Conservation (phyloP, 176 grass and related monocot species). For the Zea luxurians region DNA sequence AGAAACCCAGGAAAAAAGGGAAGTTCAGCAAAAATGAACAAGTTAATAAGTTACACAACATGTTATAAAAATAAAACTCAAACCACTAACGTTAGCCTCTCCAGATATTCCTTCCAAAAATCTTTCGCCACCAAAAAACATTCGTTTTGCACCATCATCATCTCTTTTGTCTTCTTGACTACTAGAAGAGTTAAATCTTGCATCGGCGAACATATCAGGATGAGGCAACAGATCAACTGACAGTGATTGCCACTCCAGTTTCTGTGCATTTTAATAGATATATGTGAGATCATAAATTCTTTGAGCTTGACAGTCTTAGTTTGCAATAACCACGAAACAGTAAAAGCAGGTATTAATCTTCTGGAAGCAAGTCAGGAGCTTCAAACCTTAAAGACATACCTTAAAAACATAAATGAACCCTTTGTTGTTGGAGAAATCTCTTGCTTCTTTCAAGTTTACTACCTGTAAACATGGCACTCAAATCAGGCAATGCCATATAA, state of each 20-base stretch:
- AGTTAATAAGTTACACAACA: constrained; percentile 26
- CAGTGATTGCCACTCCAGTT: constrained; percentile 93
- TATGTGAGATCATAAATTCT: constrained; percentile 24
- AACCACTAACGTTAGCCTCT: constrained; percentile 80
- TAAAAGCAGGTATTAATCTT: constrained; percentile 37
- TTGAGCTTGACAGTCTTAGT: neutral
- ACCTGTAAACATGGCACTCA: constrained; percentile 47
- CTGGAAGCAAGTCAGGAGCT: constrained; percentile 24
- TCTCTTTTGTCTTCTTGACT: constrained; percentile 66
- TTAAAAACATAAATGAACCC: constrained; percentile 99
- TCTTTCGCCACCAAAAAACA: constrained; percentile 96
- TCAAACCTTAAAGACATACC: constrained; percentile 99
- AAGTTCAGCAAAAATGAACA: constrained; percentile 33
- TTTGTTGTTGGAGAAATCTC: constrained; percentile 93
- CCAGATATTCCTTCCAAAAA: constrained; percentile 99
- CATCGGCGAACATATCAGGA: constrained; percentile 98
- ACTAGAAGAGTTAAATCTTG: constrained; percentile 65
- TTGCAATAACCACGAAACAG: constrained; percentile 22
- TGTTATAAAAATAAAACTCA: constrained; percentile 36
- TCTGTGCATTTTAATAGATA: constrained; percentile 61
- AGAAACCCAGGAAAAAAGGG: constrained; percentile 19
- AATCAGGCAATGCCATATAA: constrained; percentile 32
- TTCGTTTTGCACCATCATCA: constrained; percentile 83
- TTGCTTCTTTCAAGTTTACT: constrained; percentile 98
- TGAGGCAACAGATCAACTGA: constrained; percentile 96